Evolutionary conservation across 306 rosid species (phyloP), one percentile per base, ranked within the genome.

Genomic region (Vachellia pachyceras): DNA sequence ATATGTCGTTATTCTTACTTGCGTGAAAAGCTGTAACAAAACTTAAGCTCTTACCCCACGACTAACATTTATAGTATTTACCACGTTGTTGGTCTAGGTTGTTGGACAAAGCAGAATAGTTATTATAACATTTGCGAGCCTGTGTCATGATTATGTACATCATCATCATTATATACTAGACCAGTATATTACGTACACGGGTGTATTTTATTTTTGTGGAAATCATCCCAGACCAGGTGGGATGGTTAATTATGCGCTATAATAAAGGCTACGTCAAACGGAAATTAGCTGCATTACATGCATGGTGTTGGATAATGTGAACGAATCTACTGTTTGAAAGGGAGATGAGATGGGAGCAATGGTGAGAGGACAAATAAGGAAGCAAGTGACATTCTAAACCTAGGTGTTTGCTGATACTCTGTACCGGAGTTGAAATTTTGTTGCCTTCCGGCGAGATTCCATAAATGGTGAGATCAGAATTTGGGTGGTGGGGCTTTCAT

Each of bases 401-500:
- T 69, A 42, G 73, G 35, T n/a, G 73, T 8, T 18, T 40, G 50
- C 54, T 20, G 52, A 41, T 20, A 20, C 9, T 40, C 2, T 68
- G 22, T 1, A 9, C 33, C 7, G 29, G 45, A 61, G 72, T 23
- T 29, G 33, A 63, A 45, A 9, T 20, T 60, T 75, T 41, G 29
- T 6, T 60, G 25, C 52, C 70, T 14, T 41, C 42, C 2, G 7
- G 54, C 11, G 22, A 13, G 23, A 45, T 69, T 7, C 55, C 64
- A 20, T 41, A n/a, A 10, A 25, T 36, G 45, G 60, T 17, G 35
- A 25, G 29, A 66, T 42, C 15, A 41, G 11, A 35, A 7, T 41
- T 46, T 69, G 79, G 75, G 58, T 69, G 83, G 72, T 15, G 23
- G 68, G 66, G 41, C 77, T 33, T 64, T 61, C 12, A n/a, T 74